These are phyloP conservation scores for Nephelium lappaceum DNA, from an alignment of 345 rosid species.

Conservation along the genomic window DNA sequence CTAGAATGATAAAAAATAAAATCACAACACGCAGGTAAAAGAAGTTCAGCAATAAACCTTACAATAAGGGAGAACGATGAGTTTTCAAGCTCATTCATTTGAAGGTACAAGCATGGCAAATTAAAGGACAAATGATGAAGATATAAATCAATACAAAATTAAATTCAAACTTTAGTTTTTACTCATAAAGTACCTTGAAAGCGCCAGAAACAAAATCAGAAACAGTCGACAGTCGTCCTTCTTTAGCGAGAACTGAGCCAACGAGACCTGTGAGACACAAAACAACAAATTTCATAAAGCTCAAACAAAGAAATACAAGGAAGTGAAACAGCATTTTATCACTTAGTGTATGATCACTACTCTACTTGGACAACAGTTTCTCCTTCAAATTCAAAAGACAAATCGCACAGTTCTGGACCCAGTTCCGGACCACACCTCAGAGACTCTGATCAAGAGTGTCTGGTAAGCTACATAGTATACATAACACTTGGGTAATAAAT, in stretches of 20 bases:
- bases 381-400: background rate
- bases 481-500: no score
- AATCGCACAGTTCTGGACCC: no score
- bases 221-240: slow-evolving; percentile 50
- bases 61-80: no score
- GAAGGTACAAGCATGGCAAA: background rate
- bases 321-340: background rate
- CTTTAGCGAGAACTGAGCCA: slow-evolving; percentile 87
- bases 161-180: background rate
- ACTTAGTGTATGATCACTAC: background rate
- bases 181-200: slow-evolving; percentile 57
- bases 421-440: no score
- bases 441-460: no score
- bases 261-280: slow-evolving; percentile 56
- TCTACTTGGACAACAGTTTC: background rate
- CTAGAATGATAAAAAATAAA: background rate
- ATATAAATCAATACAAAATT: background rate
- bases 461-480: no score
- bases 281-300: slow-evolving; percentile 5
- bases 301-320: background rate
- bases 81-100: background rate
- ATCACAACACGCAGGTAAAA: background rate
- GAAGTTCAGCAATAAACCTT: background rate
- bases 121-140: background rate
- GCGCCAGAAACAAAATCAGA: slow-evolving; percentile 69